Base-by-base conservation (phyloP, 1,139 yeast species). In the Pichia sp. region DNA sequence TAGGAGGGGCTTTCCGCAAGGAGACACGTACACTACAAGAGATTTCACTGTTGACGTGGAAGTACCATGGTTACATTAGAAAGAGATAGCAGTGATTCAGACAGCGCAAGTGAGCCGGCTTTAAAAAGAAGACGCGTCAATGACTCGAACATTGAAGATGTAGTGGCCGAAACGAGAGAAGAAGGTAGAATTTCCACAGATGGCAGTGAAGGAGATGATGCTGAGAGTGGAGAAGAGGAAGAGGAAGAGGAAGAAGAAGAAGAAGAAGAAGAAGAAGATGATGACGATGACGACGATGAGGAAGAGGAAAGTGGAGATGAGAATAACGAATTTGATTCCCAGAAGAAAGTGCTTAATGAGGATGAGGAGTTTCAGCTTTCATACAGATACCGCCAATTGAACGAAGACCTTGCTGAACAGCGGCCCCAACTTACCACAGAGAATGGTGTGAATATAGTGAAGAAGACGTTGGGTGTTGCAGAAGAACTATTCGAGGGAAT, bases 361-460 rank as follows among this genome's bases (percentile, higher is more conserved):
- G 53, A 54, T 41, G 64, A 66, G 50, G 72, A 67, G 51, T 70
- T 69, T 47, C 62, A 65, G 41, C 59, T 71, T 4, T 63, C 72
- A 43, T 67, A 68, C 32, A 65, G 65, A 26, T 73, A 73, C 51
- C 60, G 74, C 36, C 54, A 62, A 30, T 59, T 72, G n/a, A 69
- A 69, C 19, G 53, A 59, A 55, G 67, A 67, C n/a, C 60, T 77
- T 50, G 58, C 66, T 8, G 65, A 67, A 29, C 75, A 73, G 40
- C 65, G 76, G 45, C 72, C 74, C 1, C 69, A 71, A 51, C 69
- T 73, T 8, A 74, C 78, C 0, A 66, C 78, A 19, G 75, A 72
- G 15, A 77, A 77, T 31, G 81, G 80, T 41, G 62, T 78, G 5
- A 54, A 59, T 16, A 62, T 70, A 8, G 79, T 77, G 1, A 59